Evolutionary conservation across 192 early-diverging fungal genomes (phyloP).

Genomic region (Podila verticillata): DNA sequence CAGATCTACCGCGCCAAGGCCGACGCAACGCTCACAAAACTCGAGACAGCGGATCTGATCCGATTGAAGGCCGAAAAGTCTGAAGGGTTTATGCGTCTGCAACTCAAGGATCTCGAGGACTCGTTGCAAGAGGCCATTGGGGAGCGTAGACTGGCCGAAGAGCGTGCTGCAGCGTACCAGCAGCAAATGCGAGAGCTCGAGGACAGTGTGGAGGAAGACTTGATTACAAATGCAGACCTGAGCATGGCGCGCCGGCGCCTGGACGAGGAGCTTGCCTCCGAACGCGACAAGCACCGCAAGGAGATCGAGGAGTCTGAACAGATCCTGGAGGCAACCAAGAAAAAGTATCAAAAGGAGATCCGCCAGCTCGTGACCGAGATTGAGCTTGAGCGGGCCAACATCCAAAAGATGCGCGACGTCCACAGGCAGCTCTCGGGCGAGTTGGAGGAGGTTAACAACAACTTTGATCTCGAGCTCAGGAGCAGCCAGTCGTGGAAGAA

Average conservation of each 20-base stretch:
- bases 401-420: constrained; percentile 75
- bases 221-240: constrained; percentile 75
- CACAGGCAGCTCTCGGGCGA: constrained; percentile 74
- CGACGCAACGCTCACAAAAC: constrained; percentile 61
- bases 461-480: constrained; percentile 77
- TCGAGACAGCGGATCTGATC: constrained; percentile 75
- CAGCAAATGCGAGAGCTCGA: constrained; percentile 76
- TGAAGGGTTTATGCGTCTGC: constrained; percentile 69
- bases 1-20: constrained; percentile 63
- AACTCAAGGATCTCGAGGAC: constrained; percentile 76
- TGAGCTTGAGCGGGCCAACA: constrained; percentile 74
- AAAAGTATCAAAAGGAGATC: constrained; percentile 89
- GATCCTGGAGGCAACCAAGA: constrained; percentile 75
- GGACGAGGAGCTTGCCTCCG: constrained; percentile 77
- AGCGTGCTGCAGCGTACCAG: constrained; percentile 70
- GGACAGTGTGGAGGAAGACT: constrained; percentile 80
- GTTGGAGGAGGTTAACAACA: constrained; percentile 66
- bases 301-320: constrained; percentile 82
- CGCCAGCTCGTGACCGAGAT: constrained; percentile 82
- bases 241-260: constrained; percentile 74
- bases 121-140: constrained; percentile 69
- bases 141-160: constrained; percentile 72
- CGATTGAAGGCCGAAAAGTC: constrained; percentile 81
- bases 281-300: constrained; percentile 75
- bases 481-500: constrained; percentile 74